Evolutionary conservation across 495 filamentous ascomycete genomes (phyloP), one percentile per base, ranked within the genome.

Genomic region (Penicillium paxilli): DNA sequence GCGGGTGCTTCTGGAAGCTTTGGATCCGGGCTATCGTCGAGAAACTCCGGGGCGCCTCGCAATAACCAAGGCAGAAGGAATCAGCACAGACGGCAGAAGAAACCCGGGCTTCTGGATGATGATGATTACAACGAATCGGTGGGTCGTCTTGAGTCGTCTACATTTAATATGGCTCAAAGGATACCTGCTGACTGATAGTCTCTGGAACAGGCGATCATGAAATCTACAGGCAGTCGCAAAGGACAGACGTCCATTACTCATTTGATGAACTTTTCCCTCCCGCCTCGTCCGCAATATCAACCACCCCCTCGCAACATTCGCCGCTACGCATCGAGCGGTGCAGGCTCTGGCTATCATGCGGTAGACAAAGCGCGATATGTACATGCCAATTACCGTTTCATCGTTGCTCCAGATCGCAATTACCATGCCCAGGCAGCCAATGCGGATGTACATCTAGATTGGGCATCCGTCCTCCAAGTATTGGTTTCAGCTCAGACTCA

Each of bases 161-260:
- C 40, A 40, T 50, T 44, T 33, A 28, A 33, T 45, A 28, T 35
- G 40, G 10, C 16, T 22, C 33, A 44, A 53, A 47, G 44, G 49
- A 23, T 49, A 44, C 46, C 47, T 54, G 62, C 61, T 70, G 50
- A 73, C 54, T 44, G 24, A 25, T 44, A 7, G 38, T 40, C 40
- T 28, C 44, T 38, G 45, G 38, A 52, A 22, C 44, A 89, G 85
- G 80, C 85, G 72, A 87, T 87, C 66, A 89, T 96, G 81, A 85
- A 85, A 71, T 92, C 92, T 63, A 78, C 88, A 35, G 91, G 79
- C 55, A 91, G 87, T 65, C 87, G 92, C 28, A 88, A 93, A 56
- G 95, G 93, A 55, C 94, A 96, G 60, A 96, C 90, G 33, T 95
- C 90, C 61, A 98, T 98, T 65, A 97, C 94, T 16, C 94, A 98